Evolutionary conservation across 2,329 filamentous ascomycete genomes (phyloP).

Genomic region (Talaromyces marneffei): DNA sequence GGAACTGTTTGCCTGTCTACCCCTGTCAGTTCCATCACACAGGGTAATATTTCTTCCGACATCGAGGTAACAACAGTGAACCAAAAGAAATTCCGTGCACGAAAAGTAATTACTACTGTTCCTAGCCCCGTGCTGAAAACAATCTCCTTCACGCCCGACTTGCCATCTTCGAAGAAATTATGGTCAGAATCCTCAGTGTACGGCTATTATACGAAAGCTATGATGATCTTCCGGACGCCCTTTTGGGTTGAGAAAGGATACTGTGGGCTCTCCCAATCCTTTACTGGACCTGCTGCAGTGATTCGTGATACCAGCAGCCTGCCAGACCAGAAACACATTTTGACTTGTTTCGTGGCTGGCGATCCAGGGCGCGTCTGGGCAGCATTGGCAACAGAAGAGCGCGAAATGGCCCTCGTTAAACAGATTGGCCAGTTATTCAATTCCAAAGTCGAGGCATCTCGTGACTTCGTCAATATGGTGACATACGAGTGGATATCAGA

Average conservation of each 20-base stretch:
- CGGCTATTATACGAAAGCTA: background rate
- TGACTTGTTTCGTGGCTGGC: constrained; percentile 41
- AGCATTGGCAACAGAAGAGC: constrained; percentile 30
- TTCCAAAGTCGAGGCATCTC: constrained; percentile 12
- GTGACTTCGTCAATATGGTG: constrained; percentile 20
- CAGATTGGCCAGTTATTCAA: background rate
- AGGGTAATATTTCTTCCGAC: background rate
- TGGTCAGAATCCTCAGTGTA: background rate
- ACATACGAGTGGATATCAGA: constrained; percentile 38
- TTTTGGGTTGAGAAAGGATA: constrained; percentile 42
- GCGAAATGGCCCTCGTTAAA: constrained; percentile 1
- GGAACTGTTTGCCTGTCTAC: constrained; percentile 22
- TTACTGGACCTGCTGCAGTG: constrained; percentile 34
- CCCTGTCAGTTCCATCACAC: constrained; percentile 14
- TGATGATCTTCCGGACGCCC: constrained; percentile 29
- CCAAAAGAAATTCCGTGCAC: constrained; percentile 26
- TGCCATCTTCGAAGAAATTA: constrained; percentile 40
- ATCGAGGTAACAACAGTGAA: background rate
- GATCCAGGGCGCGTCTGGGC: constrained; percentile 16
- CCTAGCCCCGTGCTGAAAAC: constrained; percentile 43
- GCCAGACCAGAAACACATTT: constrained; percentile 21
- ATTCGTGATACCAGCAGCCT: constrained; percentile 40
- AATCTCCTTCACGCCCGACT: constrained; percentile 45
- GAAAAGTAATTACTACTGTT: constrained; percentile 46
- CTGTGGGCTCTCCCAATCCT: constrained; percentile 37